Evolutionary conservation across 2,329 filamentous ascomycete species (phyloP), one percentile per base, ranked within the genome.

Genomic region (Paraconiothyrium brasiliense): DNA sequence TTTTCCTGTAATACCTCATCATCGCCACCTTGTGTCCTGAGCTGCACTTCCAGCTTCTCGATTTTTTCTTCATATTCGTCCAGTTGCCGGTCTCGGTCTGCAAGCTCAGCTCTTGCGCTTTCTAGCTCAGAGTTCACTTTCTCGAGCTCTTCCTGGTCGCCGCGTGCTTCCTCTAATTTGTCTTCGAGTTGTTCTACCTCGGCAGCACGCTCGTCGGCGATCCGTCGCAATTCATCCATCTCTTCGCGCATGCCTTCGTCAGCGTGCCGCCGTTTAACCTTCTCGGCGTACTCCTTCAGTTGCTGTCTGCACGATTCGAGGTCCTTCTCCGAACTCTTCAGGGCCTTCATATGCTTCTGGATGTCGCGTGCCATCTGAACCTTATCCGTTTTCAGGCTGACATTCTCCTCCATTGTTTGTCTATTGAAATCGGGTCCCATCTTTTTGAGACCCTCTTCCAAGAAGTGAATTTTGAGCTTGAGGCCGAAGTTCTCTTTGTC

Each of bases 381-480:
- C 75, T 92, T 92, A 80, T 95, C 91, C 61, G 97, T 93, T 78
- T 98, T 98, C 58, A 99, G 87, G 67, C 97, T 94, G 4, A 95
- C 96, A 75, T 99, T 99, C 79, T 99, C 95, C 75, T 92, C 93
- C 32, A 99, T 83, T 3, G 94, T 93, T 34, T 89, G 89, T 77
- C 97, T 91, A 72, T 94, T 96, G 82, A 94, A 95, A 58, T 94
- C 93, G 8, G 92, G 93, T 0, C 94, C 94, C 58, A 91, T 88
- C 77, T 96, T 97, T 57, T 90, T 88, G 54, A 99, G 81, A 14
- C 92, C 92, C 70, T 98, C 93, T 77, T 99, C 93, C 59, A 99
- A 85, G 77, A 97, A 99, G 78, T 98, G 93, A 57, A 97, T 97
- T 79, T 97, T 97, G 69, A 98, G 86, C 79, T 98, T 98, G 57